Percentiles rank a stretch among this genome's conserved stretches.
Evolutionary conservation across 1,139 yeast species (phyloP).

Genomic region (Yamadazyma spencermartinsiae): DNA sequence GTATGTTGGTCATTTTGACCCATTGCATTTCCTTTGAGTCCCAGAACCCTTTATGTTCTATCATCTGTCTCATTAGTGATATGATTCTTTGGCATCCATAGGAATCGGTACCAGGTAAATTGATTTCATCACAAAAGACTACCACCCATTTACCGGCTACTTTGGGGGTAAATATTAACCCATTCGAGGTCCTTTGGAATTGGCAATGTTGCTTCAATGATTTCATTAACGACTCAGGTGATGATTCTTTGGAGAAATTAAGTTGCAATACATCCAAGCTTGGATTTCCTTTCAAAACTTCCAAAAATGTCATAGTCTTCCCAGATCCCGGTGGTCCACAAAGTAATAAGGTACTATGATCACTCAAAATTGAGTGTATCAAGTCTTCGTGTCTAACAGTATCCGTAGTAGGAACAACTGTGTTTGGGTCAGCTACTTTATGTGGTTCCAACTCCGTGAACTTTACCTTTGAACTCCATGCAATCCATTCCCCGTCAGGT

Average conservation of each 20-base stretch:
- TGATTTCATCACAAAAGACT: constrained; percentile 89
- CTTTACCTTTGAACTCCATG: constrained; percentile 48
- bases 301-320: constrained; percentile 85
- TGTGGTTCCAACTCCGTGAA: constrained; percentile 58
- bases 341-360: constrained; percentile 63
- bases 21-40: constrained; percentile 57
- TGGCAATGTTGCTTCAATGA: constrained; percentile 74
- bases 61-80: constrained; percentile 72
- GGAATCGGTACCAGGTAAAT: constrained; percentile 72
- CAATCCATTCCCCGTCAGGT: constrained; percentile 50
- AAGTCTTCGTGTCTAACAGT: constrained; percentile 68
- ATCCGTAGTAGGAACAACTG: constrained; percentile 78
- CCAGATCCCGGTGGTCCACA: constrained; percentile 99
- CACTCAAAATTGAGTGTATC: constrained; percentile 56
- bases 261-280: constrained; percentile 63
- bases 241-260: constrained; percentile 83
- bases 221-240: constrained; percentile 60
- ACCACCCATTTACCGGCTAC: constrained; percentile 72
- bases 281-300: constrained; percentile 61
- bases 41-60: constrained; percentile 83
- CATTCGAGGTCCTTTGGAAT: constrained; percentile 54
- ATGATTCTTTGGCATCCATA: constrained; percentile 78
- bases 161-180: constrained; percentile 58
- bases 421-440: constrained; percentile 60
- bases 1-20: constrained; percentile 67